These are phyloP conservation scores for Malus hybrid DNA, from an alignment of 331 rosid species.

Conservation along the genomic window DNA sequence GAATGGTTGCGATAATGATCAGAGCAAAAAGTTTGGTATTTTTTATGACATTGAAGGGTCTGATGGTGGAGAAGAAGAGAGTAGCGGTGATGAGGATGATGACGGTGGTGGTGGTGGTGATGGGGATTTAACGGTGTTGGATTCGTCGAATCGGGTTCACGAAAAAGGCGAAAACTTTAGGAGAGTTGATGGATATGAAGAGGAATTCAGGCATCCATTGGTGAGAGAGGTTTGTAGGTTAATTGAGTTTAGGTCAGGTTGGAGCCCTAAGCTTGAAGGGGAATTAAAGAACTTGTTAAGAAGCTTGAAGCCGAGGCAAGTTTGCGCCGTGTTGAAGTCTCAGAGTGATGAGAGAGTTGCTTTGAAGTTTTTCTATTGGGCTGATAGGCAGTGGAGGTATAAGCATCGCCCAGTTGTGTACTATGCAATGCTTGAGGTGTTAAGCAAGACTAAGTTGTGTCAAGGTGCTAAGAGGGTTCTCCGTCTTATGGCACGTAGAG, in stretches of 20 bases:
- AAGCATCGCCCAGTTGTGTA: slow-evolving; percentile 48
- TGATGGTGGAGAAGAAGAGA: slow-evolving; percentile 25
- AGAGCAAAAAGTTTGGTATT: neutral
- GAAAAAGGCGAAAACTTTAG: slow-evolving; percentile 14
- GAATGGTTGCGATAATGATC: slow-evolving; percentile 9
- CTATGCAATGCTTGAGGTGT: slow-evolving; percentile 64
- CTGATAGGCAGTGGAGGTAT: slow-evolving; percentile 84
- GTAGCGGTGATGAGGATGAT: neutral
- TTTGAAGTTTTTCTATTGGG: slow-evolving; percentile 77
- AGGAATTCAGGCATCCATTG: slow-evolving; percentile 62
- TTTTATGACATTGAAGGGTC: slow-evolving; percentile 19
- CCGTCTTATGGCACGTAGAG: slow-evolving; percentile 65
- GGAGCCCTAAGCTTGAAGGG: slow-evolving; percentile 68
- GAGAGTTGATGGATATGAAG: slow-evolving; percentile 50
- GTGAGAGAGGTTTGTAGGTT: slow-evolving; percentile 64
- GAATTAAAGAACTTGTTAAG: slow-evolving; percentile 58
- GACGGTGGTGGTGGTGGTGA: slow-evolving; percentile 16
- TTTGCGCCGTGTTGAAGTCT: slow-evolving; percentile 72
- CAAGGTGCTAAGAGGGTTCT: slow-evolving; percentile 78
- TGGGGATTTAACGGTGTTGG: slow-evolving; percentile 26
- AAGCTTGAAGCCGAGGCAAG: slow-evolving; percentile 70
- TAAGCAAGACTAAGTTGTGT: slow-evolving; percentile 79
- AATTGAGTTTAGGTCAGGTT: slow-evolving; percentile 52
- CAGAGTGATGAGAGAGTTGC: slow-evolving; percentile 73
- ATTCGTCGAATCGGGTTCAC: slow-evolving; percentile 18